Percentiles rank a stretch among this genome's conserved stretches.
These are phyloP conservation scores for Cryphonectria radicalis DNA, from an alignment of 2,329 filamentous ascomycete species.

Conservation along the genomic window DNA sequence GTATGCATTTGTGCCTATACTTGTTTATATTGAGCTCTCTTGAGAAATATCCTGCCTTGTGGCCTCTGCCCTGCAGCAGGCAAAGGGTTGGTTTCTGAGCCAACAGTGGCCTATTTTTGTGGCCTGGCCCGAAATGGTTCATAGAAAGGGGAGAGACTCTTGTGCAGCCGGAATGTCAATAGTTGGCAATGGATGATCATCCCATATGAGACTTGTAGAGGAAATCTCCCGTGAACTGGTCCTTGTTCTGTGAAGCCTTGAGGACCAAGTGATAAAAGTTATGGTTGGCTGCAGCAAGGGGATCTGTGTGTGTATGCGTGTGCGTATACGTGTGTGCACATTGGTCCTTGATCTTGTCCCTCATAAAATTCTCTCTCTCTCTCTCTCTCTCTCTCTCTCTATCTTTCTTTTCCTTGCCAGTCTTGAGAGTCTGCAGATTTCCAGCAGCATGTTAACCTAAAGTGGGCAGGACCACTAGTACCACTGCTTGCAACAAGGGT, in stretches of 20 bases:
- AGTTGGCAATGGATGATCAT: slow-evolving; percentile 1
- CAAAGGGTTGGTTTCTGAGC: background rate
- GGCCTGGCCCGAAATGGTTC: background rate
- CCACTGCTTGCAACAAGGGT: too few species aligned
- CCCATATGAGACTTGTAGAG: background rate
- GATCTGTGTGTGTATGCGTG: background rate
- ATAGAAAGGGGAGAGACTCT: too few species aligned
- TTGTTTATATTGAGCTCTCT: background rate
- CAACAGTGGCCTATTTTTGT: slow-evolving; percentile 4
- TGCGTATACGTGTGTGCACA: background rate
- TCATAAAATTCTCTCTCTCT: too few species aligned
- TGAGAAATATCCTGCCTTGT: background rate
- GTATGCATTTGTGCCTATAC: background rate
- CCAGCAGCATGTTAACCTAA: too few species aligned
- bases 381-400: too few species aligned
- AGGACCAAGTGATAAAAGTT: slow-evolving; percentile 22
- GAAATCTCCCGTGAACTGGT: background rate
- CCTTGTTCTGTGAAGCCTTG: background rate
- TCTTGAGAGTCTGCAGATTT: too few species aligned
- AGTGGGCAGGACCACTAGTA: too few species aligned
- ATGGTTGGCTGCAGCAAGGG: slow-evolving; percentile 20
- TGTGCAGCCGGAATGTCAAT: slow-evolving; percentile 5
- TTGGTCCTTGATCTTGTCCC: background rate
- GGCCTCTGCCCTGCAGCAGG: background rate
- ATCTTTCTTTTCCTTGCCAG: too few species aligned